These are phyloP conservation scores for Nemania bipapillata DNA, from an alignment of 2,329 filamentous ascomycete species.

Conservation along the genomic window DNA sequence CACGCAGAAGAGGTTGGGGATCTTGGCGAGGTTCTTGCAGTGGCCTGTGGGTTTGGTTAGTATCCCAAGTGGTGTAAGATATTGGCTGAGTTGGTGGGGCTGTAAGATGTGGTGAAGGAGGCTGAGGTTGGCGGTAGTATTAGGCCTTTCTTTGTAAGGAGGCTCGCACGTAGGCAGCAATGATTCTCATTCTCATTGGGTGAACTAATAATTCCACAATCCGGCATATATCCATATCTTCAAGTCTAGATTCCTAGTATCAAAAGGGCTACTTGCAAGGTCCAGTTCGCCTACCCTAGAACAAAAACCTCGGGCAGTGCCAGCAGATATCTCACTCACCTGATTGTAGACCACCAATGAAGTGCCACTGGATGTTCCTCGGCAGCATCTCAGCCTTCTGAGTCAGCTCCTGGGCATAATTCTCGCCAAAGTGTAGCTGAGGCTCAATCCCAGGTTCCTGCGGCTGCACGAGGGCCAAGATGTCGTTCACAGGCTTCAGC, in stretches of 20 bases:
- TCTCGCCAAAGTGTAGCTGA: conserved; percentile 91
- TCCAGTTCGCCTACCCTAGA: neutral
- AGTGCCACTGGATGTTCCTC: conserved; percentile 85
- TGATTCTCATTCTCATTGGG: neutral
- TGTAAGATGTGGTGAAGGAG: neutral
- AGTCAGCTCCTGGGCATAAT: conserved; percentile 89
- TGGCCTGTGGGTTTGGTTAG: conserved; percentile 70
- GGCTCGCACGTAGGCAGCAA: neutral
- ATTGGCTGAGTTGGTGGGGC: neutral
- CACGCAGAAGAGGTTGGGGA: conserved; percentile 90
- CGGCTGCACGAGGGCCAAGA: conserved; percentile 76
- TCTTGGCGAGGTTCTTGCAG: conserved; percentile 85
- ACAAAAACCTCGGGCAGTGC: neutral
- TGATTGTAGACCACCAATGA: conserved; percentile 92
- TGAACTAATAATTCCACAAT: neutral
- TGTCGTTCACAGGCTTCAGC: conserved; percentile 90
- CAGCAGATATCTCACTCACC: conserved; percentile 54
- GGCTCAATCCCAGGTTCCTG: conserved; percentile 63
- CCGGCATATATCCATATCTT: neutral
- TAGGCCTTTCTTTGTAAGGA: neutral
- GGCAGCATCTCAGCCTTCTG: conserved; percentile 88
- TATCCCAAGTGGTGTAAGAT: neutral
- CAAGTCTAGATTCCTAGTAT: neutral
- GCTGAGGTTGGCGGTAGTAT: neutral
- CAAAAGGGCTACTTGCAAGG: neutral